Percentiles rank a stretch among this genome's conserved stretches.
These are phyloP conservation scores for Penicillium tannophilum DNA, from an alignment of 495 filamentous ascomycete genomes.

Conservation along the genomic window DNA sequence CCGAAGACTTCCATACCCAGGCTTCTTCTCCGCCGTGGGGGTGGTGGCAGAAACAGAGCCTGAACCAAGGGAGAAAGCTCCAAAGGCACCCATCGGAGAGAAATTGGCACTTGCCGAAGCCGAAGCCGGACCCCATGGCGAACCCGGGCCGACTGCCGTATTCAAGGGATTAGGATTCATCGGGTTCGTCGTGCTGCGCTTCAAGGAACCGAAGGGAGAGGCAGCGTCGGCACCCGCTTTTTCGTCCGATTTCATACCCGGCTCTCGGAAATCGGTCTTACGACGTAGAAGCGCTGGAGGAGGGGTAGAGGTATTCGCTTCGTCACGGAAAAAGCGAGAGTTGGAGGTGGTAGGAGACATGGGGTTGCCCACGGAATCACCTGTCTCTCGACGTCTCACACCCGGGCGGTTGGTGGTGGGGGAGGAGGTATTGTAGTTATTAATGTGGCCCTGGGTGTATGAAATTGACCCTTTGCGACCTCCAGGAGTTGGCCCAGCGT, in stretches of 20 bases:
- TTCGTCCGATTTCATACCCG: conserved; percentile 35
- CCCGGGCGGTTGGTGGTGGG: conserved; percentile 71
- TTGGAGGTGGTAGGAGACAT: conserved; percentile 57
- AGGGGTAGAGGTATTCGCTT: conserved; percentile 59
- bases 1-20: conserved; percentile 65
- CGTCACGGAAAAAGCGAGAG: conserved; percentile 60
- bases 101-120: conserved; percentile 60
- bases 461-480: conserved; percentile 79
- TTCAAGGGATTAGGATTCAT: conserved; percentile 53
- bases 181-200: conserved; percentile 71
- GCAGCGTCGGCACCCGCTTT: conserved; percentile 53
- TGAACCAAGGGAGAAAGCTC: conserved; percentile 72
- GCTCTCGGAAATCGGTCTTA: conserved; percentile 68
- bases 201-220: conserved; percentile 62
- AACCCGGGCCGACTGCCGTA: conserved; percentile 54
- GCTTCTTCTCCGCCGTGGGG: conserved; percentile 65
- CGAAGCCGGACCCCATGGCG: conserved; percentile 62
- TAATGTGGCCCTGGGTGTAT: conserved; percentile 51
- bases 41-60: conserved; percentile 34
- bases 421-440: conserved; percentile 49
- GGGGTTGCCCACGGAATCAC: conserved; percentile 66
- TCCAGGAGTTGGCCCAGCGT: conserved; percentile 53
- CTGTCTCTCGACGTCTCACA: conserved; percentile 82
- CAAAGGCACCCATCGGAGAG: conserved; percentile 82
- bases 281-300: conserved; percentile 70